A percentile compares a stretch with the other conserved stretches of the same genome.
phyloP scores from a whole-genome alignment of 1,139 yeast genomes.

The Hemisphaericaspora subhashii region DNA sequence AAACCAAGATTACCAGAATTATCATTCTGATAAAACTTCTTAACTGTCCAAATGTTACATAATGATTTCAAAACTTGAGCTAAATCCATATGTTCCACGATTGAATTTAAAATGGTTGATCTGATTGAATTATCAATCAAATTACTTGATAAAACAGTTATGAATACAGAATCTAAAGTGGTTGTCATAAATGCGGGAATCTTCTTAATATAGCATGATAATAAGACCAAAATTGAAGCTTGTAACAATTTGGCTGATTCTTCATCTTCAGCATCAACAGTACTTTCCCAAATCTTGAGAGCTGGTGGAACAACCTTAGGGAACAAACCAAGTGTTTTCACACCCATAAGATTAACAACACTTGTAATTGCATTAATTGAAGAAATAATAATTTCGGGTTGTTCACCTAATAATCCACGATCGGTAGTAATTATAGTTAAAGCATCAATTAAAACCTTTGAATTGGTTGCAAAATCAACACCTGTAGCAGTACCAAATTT shows the following conservation, averaged over 20 bases:
- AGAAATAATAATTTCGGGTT: constrained; percentile 69
- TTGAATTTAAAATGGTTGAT: constrained; percentile 60
- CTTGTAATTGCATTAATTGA: constrained; percentile 73
- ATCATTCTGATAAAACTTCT: constrained; percentile 32
- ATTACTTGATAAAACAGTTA: constrained; percentile 56
- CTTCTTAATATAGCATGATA: constrained; percentile 75
- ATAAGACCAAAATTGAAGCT: constrained; percentile 66
- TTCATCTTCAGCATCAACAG: constrained; percentile 27
- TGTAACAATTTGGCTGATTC: constrained; percentile 46
- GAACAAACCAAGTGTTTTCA: constrained; percentile 80
- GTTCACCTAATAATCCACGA: constrained; percentile 51
- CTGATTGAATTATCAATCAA: constrained; percentile 61
- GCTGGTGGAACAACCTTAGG: constrained; percentile 82
- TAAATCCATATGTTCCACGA: constrained; percentile 70
- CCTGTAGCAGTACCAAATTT: constrained; percentile 52
- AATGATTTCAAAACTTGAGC: constrained; percentile 62
- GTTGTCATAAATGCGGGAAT: constrained; percentile 85
- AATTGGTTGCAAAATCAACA: constrained; percentile 33
- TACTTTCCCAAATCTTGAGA: constrained; percentile 52
- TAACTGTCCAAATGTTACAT: constrained; percentile 57
- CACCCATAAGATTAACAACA: constrained; percentile 73
- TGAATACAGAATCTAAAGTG: constrained; percentile 60
- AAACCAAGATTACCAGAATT: constrained; percentile 66
- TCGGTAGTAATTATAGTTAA: constrained; percentile 55
- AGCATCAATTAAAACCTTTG: constrained; percentile 47